phyloP scores from a whole-genome alignment of 2,329 filamentous ascomycete species.

The Aureobasidium zeae region DNA sequence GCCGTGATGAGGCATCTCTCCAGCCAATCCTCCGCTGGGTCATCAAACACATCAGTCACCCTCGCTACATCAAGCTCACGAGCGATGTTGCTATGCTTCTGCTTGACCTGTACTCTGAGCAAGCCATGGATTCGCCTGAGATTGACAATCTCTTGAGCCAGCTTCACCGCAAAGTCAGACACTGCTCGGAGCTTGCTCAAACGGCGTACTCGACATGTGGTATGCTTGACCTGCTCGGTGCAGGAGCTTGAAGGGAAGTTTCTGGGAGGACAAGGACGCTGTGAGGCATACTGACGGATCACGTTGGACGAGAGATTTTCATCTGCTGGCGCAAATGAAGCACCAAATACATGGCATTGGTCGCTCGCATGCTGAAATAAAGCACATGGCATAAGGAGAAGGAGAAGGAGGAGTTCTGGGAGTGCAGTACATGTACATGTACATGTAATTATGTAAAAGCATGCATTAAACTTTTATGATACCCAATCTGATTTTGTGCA shows the following conservation, averaged over 20 bases:
- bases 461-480: constrained; percentile 12
- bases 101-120: constrained; percentile 78
- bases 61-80: constrained; percentile 69
- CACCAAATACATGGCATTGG: too few relatives aligned
- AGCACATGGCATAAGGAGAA: constrained; percentile 2
- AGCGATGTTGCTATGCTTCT: constrained; percentile 75
- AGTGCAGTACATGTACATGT: too few relatives aligned
- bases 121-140: constrained; percentile 58
- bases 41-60: constrained; percentile 69
- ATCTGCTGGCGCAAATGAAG: too few relatives aligned
- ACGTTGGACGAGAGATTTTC: too few relatives aligned
- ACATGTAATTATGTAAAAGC: background rate
- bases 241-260: constrained; percentile 29
- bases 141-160: constrained; percentile 61
- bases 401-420: background rate
- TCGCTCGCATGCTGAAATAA: too few relatives aligned
- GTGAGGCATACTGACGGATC: too few relatives aligned
- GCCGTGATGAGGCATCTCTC: constrained; percentile 70
- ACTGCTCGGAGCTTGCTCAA: constrained; percentile 75
- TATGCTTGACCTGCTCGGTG: constrained; percentile 74
- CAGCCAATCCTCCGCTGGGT: constrained; percentile 80
- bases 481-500: constrained; percentile 3
- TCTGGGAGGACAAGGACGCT: background rate
- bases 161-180: constrained; percentile 60
- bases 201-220: constrained; percentile 72